Evolutionary conservation across 1,284 basidiomycete genomes (phyloP).

Genomic region (Mycena citricolor): DNA sequence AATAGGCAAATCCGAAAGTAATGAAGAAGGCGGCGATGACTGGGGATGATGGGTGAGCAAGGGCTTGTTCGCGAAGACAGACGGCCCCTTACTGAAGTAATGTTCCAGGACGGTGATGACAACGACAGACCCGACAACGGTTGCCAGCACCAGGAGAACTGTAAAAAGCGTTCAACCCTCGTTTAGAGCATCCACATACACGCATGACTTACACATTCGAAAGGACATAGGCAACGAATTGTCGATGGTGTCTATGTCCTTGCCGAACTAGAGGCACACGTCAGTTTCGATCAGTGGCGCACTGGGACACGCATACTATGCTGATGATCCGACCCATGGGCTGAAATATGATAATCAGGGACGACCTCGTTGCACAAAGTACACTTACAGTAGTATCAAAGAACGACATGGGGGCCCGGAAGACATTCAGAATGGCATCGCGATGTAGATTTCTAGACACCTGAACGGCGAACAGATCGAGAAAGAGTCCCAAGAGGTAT

Average conservation of each 20-base stretch:
- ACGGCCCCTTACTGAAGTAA: slow-evolving; percentile 50
- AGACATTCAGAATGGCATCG: slow-evolving; percentile 15
- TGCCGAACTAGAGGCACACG: slow-evolving; percentile 46
- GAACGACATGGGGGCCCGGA: slow-evolving; percentile 23
- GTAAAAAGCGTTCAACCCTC: neutral
- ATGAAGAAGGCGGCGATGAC: slow-evolving; percentile 53
- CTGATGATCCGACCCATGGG: slow-evolving; percentile 64
- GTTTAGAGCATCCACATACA: neutral
- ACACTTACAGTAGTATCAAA: slow-evolving; percentile 29
- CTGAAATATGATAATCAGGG: too few species aligned
- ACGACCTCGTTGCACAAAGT: too few species aligned
- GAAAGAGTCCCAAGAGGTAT: slow-evolving; percentile 54
- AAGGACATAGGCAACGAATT: slow-evolving; percentile 63
- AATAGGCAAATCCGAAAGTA: slow-evolving; percentile 51
- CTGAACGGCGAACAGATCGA: slow-evolving; percentile 56
- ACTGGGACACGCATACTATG: slow-evolving; percentile 29
- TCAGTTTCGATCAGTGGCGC: neutral
- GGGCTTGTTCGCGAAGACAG: too few species aligned
- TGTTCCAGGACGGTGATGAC: slow-evolving; percentile 70
- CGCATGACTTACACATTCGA: slow-evolving; percentile 53
- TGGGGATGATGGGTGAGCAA: too few species aligned
- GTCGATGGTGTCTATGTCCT: slow-evolving; percentile 64
- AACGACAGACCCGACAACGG: slow-evolving; percentile 59
- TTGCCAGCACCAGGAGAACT: slow-evolving; percentile 52
- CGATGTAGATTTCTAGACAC: slow-evolving; percentile 49